Evolutionary conservation across 2,329 filamentous ascomycete species (phyloP).

Genomic region (Ciborinia camelliae): DNA sequence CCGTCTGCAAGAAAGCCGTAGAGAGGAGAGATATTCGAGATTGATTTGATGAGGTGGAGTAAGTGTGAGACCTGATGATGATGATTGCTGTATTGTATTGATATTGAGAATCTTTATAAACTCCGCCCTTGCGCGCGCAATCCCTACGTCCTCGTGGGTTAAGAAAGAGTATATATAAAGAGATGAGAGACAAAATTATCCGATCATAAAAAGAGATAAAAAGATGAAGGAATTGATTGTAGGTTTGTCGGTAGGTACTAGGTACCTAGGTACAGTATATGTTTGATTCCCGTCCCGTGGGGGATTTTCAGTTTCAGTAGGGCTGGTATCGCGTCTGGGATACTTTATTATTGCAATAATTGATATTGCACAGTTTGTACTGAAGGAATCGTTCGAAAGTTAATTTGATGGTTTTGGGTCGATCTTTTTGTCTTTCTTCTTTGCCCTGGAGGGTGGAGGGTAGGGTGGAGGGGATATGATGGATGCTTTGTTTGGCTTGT

Average conservation of each 20-base stretch:
- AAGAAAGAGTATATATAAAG: no score
- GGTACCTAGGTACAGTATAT: no score
- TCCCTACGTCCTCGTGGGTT: no score
- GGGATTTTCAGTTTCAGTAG: constrained; percentile 1
- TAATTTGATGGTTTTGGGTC: no score
- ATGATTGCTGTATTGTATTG: neutral
- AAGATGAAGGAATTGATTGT: neutral
- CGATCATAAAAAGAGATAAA: neutral
- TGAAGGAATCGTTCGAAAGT: neutral
- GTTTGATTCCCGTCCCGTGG: constrained; percentile 5
- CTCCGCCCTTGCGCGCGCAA: neutral
- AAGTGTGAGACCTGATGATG: no score
- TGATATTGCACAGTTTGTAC: no score
- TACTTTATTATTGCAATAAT: no score
- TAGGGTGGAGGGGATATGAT: no score
- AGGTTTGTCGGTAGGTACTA: no score
- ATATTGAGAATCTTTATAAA: neutral
- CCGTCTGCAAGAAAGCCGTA: constrained; percentile 4
- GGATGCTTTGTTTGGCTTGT: no score
- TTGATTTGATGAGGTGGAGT: neutral
- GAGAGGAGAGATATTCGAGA: neutral
- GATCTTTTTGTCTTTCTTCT: no score
- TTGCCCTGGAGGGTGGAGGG: no score
- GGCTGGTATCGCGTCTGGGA: neutral
- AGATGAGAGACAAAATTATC: neutral